Evolutionary conservation across 345 rosid genomes (phyloP), one percentile per base, ranked within the genome.

Genomic region (Pelargonium nanum): DNA sequence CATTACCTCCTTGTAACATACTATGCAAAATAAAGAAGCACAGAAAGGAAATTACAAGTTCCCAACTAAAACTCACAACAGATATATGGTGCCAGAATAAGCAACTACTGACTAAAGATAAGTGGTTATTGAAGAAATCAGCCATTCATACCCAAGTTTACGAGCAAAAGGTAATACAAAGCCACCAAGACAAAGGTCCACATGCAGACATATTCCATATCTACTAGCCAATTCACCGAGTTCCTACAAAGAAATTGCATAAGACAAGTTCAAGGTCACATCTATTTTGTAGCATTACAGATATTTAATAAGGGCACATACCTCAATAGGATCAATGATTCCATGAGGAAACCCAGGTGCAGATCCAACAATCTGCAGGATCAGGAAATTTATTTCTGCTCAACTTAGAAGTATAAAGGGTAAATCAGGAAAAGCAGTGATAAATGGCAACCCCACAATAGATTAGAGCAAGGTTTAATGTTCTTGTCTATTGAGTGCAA

Each of bases 341-440:
- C 99, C 97, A 70, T 93, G 99, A 76, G 97, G 99, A 68, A 72
- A 93, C 23, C 97, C 96, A 34, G 99, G 97, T 26, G 99, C 95
- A 71, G 99, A 93, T 76, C 95, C 99, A 75, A 93, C 96, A 75
- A 93, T 87, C 99, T 93, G 82, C 62, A 79, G 60, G 34, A 65
- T 32, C 51, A 74, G 53, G 59, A 56, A 58, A 65, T 32, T 45
- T 19, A 58, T 22, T 62, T 73, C 50, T 73, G 67, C 34, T 52
- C 62, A 52, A 25, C 28, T 26, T 17, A 26, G 1, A 67, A 55
- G 60, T 24, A 53, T 7, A 67, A 10, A 48, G 45, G 45, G 45
- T 1, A 15, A n/a, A n/a, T n/a, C n/a, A 34, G 45, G 45, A 10
- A 34, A 34, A 34, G 45, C 12, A 15, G 45, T 34, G 45, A 3